Conservation (phyloP, 345 rosid species). For the Euphorbia lathyris region DNA sequence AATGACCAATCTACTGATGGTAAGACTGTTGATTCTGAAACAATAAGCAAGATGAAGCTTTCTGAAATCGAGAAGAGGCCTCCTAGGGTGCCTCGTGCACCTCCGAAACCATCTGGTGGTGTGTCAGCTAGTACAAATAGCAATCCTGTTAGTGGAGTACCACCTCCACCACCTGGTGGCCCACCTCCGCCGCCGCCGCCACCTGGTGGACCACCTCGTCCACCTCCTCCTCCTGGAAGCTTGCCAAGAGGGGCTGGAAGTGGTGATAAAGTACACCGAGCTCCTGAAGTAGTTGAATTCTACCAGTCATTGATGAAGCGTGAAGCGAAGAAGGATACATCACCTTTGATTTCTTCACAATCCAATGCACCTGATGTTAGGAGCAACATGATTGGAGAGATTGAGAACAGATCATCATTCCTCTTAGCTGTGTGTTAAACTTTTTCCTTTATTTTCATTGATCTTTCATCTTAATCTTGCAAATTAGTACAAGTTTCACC, state of each 20-base stretch:
- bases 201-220: constrained; percentile 60
- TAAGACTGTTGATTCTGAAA: constrained; percentile 50
- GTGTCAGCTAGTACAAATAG: constrained; percentile 31
- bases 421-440: constrained; percentile 69
- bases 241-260: constrained; percentile 70
- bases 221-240: constrained; percentile 91
- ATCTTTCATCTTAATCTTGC: background rate
- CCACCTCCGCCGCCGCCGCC: constrained; percentile 56
- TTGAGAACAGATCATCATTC: constrained; percentile 89
- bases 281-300: constrained; percentile 93
- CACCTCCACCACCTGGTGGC: constrained; percentile 60
- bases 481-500: constrained; percentile 16
- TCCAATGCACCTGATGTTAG: constrained; percentile 70
- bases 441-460: constrained; percentile 17
- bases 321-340: constrained; percentile 80
- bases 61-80: constrained; percentile 81
- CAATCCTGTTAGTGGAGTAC: constrained; percentile 33
- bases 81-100: constrained; percentile 76
- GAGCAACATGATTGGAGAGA: constrained; percentile 96
- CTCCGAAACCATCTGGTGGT: constrained; percentile 62
- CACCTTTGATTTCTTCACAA: constrained; percentile 62
- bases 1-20: constrained; percentile 51
- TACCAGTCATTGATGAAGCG: constrained; percentile 97
- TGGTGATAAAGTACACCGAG: constrained; percentile 82
- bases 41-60: constrained; percentile 64